These are phyloP conservation scores for Clarireedia sp. DNA, from an alignment of 2,329 filamentous ascomycete genomes.

Conservation along the genomic window DNA sequence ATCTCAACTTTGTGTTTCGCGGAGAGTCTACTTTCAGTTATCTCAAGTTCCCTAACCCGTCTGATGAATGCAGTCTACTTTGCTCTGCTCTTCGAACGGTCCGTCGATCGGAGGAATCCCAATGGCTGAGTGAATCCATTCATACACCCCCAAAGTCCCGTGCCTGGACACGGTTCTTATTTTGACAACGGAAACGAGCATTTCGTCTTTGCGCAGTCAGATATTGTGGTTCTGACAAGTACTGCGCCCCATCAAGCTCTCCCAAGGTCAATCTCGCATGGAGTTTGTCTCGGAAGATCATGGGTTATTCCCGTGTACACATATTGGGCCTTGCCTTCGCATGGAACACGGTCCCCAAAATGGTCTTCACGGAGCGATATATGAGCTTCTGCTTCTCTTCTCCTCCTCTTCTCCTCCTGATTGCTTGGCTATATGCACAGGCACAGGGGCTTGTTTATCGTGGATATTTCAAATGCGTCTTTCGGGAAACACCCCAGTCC, in stretches of 20 bases:
- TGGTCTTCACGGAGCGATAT: too few species aligned
- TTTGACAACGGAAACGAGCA: slow-evolving; percentile 2
- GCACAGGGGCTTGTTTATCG: too few species aligned
- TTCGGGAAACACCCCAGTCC: too few species aligned
- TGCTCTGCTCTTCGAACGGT: background rate
- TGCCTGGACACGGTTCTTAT: background rate
- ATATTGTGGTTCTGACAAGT: background rate
- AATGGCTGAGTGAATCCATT: background rate
- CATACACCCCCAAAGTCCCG: background rate
- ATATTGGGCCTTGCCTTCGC: too few species aligned
- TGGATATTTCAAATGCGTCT: too few species aligned
- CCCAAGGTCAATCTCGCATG: background rate
- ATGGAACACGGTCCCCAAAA: too few species aligned
- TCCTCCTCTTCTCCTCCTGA: too few species aligned
- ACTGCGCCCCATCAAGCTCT: background rate
- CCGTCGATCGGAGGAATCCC: background rate
- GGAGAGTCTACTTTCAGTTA: too few species aligned
- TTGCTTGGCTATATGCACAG: too few species aligned
- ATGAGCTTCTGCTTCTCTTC: too few species aligned
- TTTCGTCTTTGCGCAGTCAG: slow-evolving; percentile 1
- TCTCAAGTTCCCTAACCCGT: too few species aligned
- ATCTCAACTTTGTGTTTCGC: background rate
- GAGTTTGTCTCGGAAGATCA: background rate
- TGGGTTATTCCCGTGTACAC: background rate
- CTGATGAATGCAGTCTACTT: too few species aligned